Conservation (phyloP, 2,329 filamentous ascomycete species). For the Aspergillus flavus region DNA sequence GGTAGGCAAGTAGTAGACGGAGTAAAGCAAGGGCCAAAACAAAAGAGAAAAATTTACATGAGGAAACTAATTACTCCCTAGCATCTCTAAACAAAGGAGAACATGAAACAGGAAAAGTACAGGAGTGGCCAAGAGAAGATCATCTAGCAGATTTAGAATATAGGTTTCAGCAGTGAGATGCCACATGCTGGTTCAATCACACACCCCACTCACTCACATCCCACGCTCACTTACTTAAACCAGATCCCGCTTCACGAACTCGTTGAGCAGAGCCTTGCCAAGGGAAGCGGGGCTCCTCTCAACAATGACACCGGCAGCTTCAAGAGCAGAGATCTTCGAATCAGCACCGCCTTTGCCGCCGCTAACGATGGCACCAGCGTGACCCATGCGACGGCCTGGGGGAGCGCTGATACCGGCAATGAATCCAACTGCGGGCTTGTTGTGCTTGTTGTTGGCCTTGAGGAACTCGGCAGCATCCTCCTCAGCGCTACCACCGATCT, state of each 20-base stretch:
- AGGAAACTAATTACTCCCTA: constrained; percentile 38
- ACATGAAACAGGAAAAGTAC: constrained; percentile 26
- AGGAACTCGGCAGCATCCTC: constrained; percentile 98
- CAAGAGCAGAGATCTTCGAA: constrained; percentile 94
- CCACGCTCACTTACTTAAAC: constrained; percentile 61
- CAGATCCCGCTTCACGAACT: constrained; percentile 95
- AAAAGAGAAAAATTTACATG: constrained; percentile 28
- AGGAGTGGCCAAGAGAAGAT: constrained; percentile 23
- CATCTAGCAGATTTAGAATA: constrained; percentile 6
- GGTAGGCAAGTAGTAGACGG: too few species aligned
- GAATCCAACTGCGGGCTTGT: constrained; percentile 97
- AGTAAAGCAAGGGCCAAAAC: neutral
- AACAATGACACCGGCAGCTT: constrained; percentile 91
- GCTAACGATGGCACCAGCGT: constrained; percentile 96
- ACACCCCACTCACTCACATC: constrained; percentile 2
- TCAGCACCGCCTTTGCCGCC: constrained; percentile 97
- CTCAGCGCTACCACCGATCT: constrained; percentile 96
- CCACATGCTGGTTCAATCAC: constrained; percentile 7
- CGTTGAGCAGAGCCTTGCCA: constrained; percentile 89
- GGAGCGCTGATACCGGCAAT: constrained; percentile 98
- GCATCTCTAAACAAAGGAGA: constrained; percentile 36
- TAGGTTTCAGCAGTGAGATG: neutral
- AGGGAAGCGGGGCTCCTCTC: constrained; percentile 91
- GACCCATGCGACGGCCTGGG: constrained; percentile 95
- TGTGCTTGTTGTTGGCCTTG: constrained; percentile 84